Evolutionary conservation across 192 early-diverging fungal genomes (phyloP), one percentile per base, ranked within the genome.

Genomic region (Coemansia javaensis): DNA sequence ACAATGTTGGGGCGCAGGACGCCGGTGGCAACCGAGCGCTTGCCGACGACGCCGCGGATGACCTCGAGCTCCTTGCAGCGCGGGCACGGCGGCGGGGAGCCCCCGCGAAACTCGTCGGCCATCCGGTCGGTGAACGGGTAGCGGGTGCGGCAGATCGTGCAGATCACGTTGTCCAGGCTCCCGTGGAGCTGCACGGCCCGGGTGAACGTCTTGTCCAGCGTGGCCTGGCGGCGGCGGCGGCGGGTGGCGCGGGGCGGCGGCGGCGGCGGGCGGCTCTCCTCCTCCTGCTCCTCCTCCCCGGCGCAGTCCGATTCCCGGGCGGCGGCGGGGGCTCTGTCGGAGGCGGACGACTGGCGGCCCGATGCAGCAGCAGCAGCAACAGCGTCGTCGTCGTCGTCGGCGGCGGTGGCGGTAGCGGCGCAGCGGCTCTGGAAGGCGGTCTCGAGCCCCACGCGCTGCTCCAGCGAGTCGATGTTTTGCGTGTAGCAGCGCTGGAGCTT

Each of bases 381-480:
- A 24, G 40, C 21, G n/a, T n/a, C n/a, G n/a, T n/a, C n/a, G n/a
- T n/a, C n/a, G n/a, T n/a, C n/a, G n/a, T n/a, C n/a, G n/a, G n/a
- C n/a, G n/a, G n/a, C 23, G 13, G 21, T 7, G 9, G 6, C 7
- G 23, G 15, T 9, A 24, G 10, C 40, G 5, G 40, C 11, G 22
- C 0, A 3, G 21, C 22, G 1, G 15, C 36, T 50, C 24, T 53
- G 47, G 20, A 73, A 57, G 31, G 52, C 57, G 0, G 81, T 82
- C 27, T 81, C 75, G 50, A 90, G 47, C 13, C 85, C 82, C 3
- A 89, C 72, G 13, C 81, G 77, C 38, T 81, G 79, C 58, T 98
- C 94, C 11, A 98, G 73, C 53, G 88, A 85, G 53, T 98, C 96
- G 49, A 97, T 97, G 66, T 98, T 98, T 71, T 94, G 95, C 12